Base-by-base conservation (phyloP, 2,329 filamentous ascomycete species). In the Cladosporium sp. region DNA sequence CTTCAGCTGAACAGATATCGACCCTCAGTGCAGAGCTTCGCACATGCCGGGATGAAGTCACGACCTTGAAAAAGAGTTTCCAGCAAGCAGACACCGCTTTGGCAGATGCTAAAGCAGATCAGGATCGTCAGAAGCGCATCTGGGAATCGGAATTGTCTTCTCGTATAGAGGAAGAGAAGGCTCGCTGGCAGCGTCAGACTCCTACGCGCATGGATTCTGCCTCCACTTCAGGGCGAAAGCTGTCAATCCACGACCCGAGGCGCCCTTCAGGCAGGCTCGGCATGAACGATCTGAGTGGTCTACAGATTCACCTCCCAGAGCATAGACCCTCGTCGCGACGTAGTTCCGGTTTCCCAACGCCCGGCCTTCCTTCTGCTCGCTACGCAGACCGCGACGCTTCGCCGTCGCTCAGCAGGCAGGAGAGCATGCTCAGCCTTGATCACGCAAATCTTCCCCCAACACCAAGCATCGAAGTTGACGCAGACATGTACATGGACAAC, bases 11-110 rank as follows among this genome's bases (percentile, higher is more conserved):
- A 38, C 83, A 84, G 57, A 78, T 88, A n/a, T 81, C 84, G n/a
- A 80, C 76, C 15, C 79, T 87, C 7, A 84, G 88, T 59, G 80
- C 84, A 61, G 87, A 92, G 59, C 75, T 89, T 2, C 77, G 81
- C 14, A 77, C 81, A 20, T 83, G 85, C 57, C 84, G 83, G 56
- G 76, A 80, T 3, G 81, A 86, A 62, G 73, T 88, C 25, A 82
- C 86, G 47, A 76, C 80, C 15, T 75, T 95, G 3, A 84, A 86
- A 62, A 81, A 82, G 60, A 82, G 84, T n/a, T 80, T 86, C 20
- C 82, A 88, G 64, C 81, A 88, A 61, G 80, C 80, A 15, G 78
- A 94, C 67, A 77, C 82, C 8, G 84, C 87, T 4, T 76, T 92
- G 1, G 75, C 81, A 28, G 83, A 88, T 55, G 75, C 82, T 1